Conservation (phyloP, 257 asterid species). For the Solanum chmielewskii region DNA sequence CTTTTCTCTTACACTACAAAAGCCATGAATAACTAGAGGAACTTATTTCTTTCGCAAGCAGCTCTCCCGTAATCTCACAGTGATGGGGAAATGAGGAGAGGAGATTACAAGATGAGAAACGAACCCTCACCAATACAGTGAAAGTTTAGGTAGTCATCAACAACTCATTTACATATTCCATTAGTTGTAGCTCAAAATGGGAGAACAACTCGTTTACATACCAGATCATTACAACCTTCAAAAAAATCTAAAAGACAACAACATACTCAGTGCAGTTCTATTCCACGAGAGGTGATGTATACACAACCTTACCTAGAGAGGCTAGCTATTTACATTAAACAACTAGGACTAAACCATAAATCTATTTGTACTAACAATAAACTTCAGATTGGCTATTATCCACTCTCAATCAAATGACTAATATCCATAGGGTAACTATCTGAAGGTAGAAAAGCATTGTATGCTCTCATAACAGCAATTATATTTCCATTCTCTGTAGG, state of each 20-base stretch:
- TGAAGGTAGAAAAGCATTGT: background rate
- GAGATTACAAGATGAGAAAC: background rate
- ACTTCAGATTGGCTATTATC: background rate
- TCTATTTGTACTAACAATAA: background rate
- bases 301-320: background rate
- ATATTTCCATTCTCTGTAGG: slow-evolving; percentile 1
- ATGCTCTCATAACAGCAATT: slow-evolving; percentile 14
- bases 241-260: background rate
- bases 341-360: background rate
- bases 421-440: slow-evolving; percentile 31
- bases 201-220: background rate
- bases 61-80: background rate
- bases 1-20: background rate
- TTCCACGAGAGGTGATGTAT: background rate
- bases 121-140: background rate
- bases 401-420: background rate
- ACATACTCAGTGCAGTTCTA: background rate
- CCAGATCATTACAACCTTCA: background rate
- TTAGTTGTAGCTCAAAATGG: background rate
- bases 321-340: background rate
- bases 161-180: background rate
- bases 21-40: no score
- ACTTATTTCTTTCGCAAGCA: background rate
- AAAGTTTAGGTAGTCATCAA: background rate
- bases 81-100: background rate